Percentiles rank a stretch among this genome's conserved stretches.
These are phyloP conservation scores for Gynostemma pentaphyllum DNA, from an alignment of 306 rosid species.

Conservation along the genomic window DNA sequence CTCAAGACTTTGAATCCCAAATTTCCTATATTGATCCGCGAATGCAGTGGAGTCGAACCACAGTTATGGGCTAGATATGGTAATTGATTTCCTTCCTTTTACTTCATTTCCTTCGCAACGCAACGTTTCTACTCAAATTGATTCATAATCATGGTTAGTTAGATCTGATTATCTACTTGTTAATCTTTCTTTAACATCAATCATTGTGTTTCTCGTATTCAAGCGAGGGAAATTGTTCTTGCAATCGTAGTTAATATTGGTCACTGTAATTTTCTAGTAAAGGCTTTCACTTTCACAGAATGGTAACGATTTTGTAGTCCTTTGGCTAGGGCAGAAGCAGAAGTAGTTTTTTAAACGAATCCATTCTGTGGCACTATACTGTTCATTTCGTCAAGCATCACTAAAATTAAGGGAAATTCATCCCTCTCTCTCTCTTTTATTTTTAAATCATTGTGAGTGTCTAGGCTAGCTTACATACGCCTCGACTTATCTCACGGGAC, in stretches of 20 bases:
- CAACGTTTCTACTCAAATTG: background rate
- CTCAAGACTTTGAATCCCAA: constrained; percentile 76
- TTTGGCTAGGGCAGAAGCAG: no score
- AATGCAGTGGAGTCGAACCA: constrained; percentile 71
- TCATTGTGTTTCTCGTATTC: background rate
- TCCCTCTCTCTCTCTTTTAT: no score
- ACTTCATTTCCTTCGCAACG: background rate
- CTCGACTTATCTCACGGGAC: no score
- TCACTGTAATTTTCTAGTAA: background rate
- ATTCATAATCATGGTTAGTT: background rate
- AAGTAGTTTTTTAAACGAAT: no score
- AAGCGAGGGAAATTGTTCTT: background rate
- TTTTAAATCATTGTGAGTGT: no score
- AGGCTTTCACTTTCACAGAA: background rate
- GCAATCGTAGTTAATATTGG: background rate
- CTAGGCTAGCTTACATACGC: no score
- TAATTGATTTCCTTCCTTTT: constrained; percentile 16
- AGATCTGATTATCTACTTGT: background rate
- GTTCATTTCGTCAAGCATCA: no score
- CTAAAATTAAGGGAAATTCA: no score
- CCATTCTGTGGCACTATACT: no score
- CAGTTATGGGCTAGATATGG: constrained; percentile 98
- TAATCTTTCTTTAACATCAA: background rate
- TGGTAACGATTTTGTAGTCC: no score
- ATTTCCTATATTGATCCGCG: constrained; percentile 86